Evolutionary conservation across 306 rosid genomes (phyloP), one percentile per base, ranked within the genome.

Genomic region (Trifolium repens): DNA sequence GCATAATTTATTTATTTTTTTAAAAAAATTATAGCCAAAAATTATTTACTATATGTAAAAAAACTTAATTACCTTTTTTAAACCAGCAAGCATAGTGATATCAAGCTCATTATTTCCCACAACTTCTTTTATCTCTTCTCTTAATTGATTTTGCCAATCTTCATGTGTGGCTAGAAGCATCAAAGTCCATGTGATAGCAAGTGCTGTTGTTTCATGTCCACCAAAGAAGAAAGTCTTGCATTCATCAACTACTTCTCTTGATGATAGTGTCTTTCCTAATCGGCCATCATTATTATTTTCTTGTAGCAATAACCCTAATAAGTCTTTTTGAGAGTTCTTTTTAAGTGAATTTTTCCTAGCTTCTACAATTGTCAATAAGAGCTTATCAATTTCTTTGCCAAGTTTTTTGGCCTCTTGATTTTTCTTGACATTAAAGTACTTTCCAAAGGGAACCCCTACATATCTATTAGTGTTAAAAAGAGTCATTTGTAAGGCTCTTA

Each of bases 201-300:
- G 87, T 27, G 98, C 96, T 8, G 96, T 93, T 4, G 98, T 93
- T 80, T 93, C 98, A 79, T 93, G 96, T 0, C 98, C 96, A 0
- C 96, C 98, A 49, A 93, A 93, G 88, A 90, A 93, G 70, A 93
- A 91, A 4, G 98, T 90, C 72, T 93, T 93, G 83, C 98, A 93
- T 70, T 93, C 96, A 64, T 93, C 98, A 24, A 93, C 87, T 2
- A 93, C 40, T 26, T 93, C 94, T 39, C 78, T n/a, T 3, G 70
- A 81, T 16, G 90, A 76, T 22, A 93, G 24, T 15, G 78, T 47
- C 83, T 72, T 86, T 4, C 84, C 84, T 3, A 12, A 27, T 30
- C 10, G 39, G 0, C 83, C 84, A 2, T 4, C 79, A 3, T 71
- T 40, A 14, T 67, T 52, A 19, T 86, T 85, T 63, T 69, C 90